Evolutionary conservation across 1,139 yeast species (phyloP), one percentile per base, ranked within the genome.

Genomic region (Sugiyamaella castrensis): DNA sequence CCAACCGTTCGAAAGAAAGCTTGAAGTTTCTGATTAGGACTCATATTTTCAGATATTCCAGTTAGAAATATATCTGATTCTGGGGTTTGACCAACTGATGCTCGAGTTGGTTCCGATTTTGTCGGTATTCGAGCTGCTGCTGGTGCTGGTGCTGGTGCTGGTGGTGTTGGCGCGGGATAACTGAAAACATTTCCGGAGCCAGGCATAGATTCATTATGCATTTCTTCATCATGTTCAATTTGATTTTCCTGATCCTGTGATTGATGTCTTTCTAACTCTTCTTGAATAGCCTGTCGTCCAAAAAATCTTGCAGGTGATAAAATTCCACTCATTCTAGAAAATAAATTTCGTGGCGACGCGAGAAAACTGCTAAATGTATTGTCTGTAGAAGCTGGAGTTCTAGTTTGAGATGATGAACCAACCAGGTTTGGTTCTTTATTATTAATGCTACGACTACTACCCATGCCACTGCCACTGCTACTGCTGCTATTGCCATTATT

Each of bases 1-100:
- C 96, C 96, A 62, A 87, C 88, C 35, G 71, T 72, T 32, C 76
- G 75, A 66, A 89, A 89, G 62, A 89, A 89, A 37, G 76, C 80
- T 6, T 91, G 84, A 50, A 89, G 71, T 28, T 80, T 75, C 46
- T 78, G 81, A 64, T 82, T 84, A 61, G 79, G 79, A 15, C 51
- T 46, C 70, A 64, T 12, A 3, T 30, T 8, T 7, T 12, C 34
- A 8, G 33, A 16, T 19, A 19, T 19, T 19, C 24, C 24, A 19
- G 24, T 5, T 48, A 30, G 31, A n/a, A 60, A 57, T 9, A 46
- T 34, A 15, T 29, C 11, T 12, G 43, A 33, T 27, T 35, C 16
- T 15, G 45, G 10, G 6, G 38, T 16, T 13, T 30, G 34, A 16
- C n/a, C 24, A 19, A 19, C 24, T 19, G 24, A 19, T 19, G 3